Percentiles rank a stretch among this genome's conserved stretches.
These are phyloP conservation scores for Magnaporthales sp. DNA, from an alignment of 2,329 filamentous ascomycete species.

Conservation along the genomic window DNA sequence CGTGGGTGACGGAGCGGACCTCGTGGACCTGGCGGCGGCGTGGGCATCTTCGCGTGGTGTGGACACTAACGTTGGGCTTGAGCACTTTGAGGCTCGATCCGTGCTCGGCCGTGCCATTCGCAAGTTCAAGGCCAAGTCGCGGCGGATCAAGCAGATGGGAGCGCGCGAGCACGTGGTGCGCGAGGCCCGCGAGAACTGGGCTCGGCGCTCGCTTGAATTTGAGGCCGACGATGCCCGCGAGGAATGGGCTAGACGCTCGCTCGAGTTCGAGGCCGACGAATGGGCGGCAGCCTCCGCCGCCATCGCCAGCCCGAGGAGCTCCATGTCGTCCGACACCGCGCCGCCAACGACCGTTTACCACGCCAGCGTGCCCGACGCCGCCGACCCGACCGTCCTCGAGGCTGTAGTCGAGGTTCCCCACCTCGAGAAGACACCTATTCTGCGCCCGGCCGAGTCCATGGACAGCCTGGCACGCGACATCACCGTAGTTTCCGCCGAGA, in stretches of 20 bases:
- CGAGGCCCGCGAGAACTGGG: slow-evolving; percentile 6
- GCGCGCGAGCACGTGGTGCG: slow-evolving; percentile 4
- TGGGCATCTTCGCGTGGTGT: slow-evolving; percentile 4
- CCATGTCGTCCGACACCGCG: background rate
- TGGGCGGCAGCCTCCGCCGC: background rate
- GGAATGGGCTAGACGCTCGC: slow-evolving; percentile 4
- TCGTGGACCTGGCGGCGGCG: slow-evolving; percentile 4
- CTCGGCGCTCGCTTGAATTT: slow-evolving; percentile 1
- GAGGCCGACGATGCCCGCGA: background rate
- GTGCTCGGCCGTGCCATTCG: slow-evolving; percentile 3
- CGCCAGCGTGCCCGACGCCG: background rate
- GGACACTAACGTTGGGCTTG: slow-evolving; percentile 5
- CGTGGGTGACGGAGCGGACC: background rate
- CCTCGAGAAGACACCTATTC: background rate
- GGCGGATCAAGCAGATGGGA: background rate
- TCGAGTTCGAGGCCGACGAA: background rate
- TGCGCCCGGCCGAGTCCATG: background rate
- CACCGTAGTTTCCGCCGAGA: background rate
- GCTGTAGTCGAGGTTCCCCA: background rate
- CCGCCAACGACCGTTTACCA: background rate
- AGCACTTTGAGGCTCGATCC: slow-evolving; percentile 5
- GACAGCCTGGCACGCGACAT: background rate
- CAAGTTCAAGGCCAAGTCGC: slow-evolving; percentile 2
- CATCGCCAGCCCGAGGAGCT: background rate
- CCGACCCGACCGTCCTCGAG: background rate